phyloP scores from a whole-genome alignment of 2,329 filamentous ascomycete species.

The Eutypa lata region DNA sequence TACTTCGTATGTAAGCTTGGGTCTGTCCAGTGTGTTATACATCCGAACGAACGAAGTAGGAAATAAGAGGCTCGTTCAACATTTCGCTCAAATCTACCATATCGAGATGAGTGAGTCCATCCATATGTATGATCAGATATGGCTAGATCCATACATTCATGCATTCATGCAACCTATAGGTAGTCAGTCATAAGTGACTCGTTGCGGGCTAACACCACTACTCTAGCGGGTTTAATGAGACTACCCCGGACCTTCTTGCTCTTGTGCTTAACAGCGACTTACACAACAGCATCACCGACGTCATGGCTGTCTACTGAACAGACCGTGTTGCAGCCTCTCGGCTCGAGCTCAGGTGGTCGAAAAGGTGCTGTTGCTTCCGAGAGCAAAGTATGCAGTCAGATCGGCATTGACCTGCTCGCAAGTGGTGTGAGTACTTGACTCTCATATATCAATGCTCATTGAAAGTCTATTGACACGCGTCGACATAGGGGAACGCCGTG shows the following conservation, averaged over 20 bases:
- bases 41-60: too few species aligned
- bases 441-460: background rate
- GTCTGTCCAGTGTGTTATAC: too few species aligned
- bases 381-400: slow-evolving; percentile 29
- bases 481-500: slow-evolving; percentile 64
- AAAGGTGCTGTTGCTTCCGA: slow-evolving; percentile 29
- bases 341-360: slow-evolving; percentile 8
- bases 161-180: too few species aligned
- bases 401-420: slow-evolving; percentile 29
- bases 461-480: background rate
- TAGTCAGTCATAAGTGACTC: too few species aligned
- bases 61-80: too few species aligned
- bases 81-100: too few species aligned
- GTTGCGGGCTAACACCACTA: background rate
- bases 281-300: slow-evolving; percentile 9
- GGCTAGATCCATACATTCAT: too few species aligned
- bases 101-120: too few species aligned
- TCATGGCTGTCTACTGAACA: slow-evolving; percentile 17
- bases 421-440: slow-evolving; percentile 21
- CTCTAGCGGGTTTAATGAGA: background rate
- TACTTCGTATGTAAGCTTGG: too few species aligned
- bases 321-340: slow-evolving; percentile 12
- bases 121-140: too few species aligned
- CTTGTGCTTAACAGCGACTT: slow-evolving; percentile 10
- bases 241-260: slow-evolving; percentile 10